Conservation (phyloP, 2,329 filamentous ascomycete genomes). For the Neofusicoccum umdonicola region DNA sequence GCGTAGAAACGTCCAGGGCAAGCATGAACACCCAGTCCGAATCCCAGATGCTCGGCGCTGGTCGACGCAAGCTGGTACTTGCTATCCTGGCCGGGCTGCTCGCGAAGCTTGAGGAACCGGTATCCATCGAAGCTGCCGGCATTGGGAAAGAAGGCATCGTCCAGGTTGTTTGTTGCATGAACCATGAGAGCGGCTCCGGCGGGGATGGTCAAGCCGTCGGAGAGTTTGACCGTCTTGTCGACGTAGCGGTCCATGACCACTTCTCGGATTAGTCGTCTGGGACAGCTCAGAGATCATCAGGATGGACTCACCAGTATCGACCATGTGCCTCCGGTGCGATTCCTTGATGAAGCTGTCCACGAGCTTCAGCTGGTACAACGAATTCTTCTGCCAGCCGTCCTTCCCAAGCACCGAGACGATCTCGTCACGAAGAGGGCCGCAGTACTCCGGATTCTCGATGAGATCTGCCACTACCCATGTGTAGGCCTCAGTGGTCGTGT, state of each 20-base stretch:
- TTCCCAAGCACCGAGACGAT: background rate
- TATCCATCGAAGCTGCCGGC: background rate
- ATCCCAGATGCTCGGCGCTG: constrained; percentile 20
- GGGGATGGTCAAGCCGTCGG: background rate
- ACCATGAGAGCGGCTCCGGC: background rate
- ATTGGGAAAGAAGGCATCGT: background rate
- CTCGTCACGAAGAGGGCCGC: constrained; percentile 19
- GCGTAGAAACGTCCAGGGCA: constrained; percentile 36
- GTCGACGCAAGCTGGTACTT: constrained; percentile 20
- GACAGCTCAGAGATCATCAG: background rate
- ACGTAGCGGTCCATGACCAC: constrained; percentile 6
- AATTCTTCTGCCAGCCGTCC: constrained; percentile 3
- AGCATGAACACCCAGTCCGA: constrained; percentile 31
- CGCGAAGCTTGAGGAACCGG: background rate
- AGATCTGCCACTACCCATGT: constrained; percentile 16
- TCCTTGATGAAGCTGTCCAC: constrained; percentile 23
- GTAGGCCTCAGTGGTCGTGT: constrained; percentile 3
- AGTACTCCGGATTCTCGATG: constrained; percentile 21
- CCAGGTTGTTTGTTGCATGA: background rate
- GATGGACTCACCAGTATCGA: background rate
- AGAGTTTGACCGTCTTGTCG: background rate
- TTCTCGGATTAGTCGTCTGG: background rate
- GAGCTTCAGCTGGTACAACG: constrained; percentile 11
- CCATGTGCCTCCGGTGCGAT: constrained; percentile 7
- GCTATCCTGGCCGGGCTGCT: constrained; percentile 22